Percentiles rank a stretch among this genome's conserved stretches.
Conservation (phyloP, 2,329 filamentous ascomycete genomes). For the Aspergillus amoenus region DNA sequence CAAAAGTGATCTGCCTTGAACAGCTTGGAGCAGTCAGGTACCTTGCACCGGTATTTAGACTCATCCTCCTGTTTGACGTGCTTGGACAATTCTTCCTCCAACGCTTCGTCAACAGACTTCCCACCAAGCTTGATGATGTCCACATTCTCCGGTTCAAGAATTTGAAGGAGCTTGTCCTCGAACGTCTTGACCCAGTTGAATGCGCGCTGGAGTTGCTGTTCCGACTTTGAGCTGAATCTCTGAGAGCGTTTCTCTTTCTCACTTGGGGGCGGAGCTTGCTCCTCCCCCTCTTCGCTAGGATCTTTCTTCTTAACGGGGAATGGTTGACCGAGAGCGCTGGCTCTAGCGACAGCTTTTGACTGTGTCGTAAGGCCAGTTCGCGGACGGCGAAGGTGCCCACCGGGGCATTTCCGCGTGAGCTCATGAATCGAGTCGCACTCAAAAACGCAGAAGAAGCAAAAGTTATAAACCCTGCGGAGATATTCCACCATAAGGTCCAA, state of each 20-base stretch:
- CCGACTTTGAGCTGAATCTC: slow-evolving; percentile 70
- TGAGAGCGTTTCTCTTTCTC: slow-evolving; percentile 78
- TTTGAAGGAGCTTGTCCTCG: slow-evolving; percentile 91
- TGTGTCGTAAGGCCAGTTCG: slow-evolving; percentile 79
- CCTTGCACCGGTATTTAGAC: slow-evolving; percentile 94
- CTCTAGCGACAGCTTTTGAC: slow-evolving; percentile 80
- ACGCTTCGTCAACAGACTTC: slow-evolving; percentile 77
- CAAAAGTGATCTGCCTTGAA: slow-evolving; percentile 98
- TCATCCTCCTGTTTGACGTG: slow-evolving; percentile 97
- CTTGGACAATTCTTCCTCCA: slow-evolving; percentile 82
- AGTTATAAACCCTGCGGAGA: slow-evolving; percentile 92
- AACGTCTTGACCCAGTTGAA: slow-evolving; percentile 99
- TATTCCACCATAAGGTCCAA: slow-evolving; percentile 96
- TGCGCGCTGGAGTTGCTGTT: slow-evolving; percentile 88
- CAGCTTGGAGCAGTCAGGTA: slow-evolving; percentile 91
- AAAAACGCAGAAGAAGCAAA: slow-evolving; percentile 99
- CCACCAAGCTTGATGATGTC: slow-evolving; percentile 91
- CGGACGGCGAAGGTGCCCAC: slow-evolving; percentile 92
- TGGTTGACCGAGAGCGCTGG: slow-evolving; percentile 76
- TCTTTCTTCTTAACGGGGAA: slow-evolving; percentile 82
- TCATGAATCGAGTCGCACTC: slow-evolving; percentile 97
- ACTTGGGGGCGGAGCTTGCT: slow-evolving; percentile 63
- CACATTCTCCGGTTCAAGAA: slow-evolving; percentile 83
- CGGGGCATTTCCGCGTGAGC: slow-evolving; percentile 90
- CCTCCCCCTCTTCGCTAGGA: slow-evolving; percentile 61